Percentiles rank a stretch among this genome's conserved stretches.
Evolutionary conservation across 1,284 basidiomycete genomes (phyloP).

Genomic region (Naganishia sp.): DNA sequence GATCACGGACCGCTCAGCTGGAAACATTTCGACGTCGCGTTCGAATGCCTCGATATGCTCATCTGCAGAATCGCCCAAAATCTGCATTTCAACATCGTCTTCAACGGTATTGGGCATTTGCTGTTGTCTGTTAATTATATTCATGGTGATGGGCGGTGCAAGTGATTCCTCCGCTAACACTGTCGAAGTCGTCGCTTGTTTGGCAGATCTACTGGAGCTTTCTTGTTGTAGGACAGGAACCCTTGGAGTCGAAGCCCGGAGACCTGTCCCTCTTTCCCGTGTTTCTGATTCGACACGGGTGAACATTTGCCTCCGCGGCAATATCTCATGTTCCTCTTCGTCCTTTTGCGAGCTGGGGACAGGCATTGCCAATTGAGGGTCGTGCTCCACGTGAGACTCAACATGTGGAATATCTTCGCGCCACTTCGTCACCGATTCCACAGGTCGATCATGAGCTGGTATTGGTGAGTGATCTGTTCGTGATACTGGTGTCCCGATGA

Average conservation of each 20-base stretch:
- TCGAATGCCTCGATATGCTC: conserved; percentile 37
- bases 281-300: no score
- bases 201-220: not conserved
- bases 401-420: conserved; percentile 16
- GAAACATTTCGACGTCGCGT: conserved; percentile 1
- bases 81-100: conserved; percentile 18
- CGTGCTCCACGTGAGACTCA: not conserved
- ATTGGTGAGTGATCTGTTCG: conserved; percentile 15
- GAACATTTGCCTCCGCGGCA: not conserved
- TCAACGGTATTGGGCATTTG: not conserved
- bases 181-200: not conserved
- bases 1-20: conserved; percentile 14
- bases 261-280: not conserved
- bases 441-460: conserved; percentile 1
- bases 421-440: conserved; percentile 14
- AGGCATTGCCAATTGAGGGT: not conserved
- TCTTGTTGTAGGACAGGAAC: not conserved
- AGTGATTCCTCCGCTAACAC: not conserved
- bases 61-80: conserved; percentile 17
- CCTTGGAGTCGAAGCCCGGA: not conserved
- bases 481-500: conserved; percentile 15
- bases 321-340: not conserved
- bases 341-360: conserved; percentile 18
- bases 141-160: not conserved
- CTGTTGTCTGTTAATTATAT: not conserved